Conservation (phyloP, 2,329 filamentous ascomycete species). For the Fonsecaea erecta region DNA sequence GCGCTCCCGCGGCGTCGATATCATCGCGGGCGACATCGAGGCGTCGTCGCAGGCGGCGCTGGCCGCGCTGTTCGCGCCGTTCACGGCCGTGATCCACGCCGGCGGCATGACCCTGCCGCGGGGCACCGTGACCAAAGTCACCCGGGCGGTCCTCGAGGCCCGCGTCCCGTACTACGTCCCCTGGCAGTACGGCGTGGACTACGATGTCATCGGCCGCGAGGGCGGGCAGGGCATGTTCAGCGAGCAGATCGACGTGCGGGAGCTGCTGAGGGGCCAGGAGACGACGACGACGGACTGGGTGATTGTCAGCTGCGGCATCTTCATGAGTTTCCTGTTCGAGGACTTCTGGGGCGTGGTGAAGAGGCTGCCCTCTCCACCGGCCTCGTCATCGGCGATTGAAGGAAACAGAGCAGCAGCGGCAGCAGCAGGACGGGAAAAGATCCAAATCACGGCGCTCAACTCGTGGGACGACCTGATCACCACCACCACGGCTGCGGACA, state of each 20-base stretch:
- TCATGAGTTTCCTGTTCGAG: constrained; percentile 72
- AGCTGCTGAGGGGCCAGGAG: constrained; percentile 55
- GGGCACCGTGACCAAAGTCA: constrained; percentile 63
- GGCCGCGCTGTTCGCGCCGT: constrained; percentile 47
- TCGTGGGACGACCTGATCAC: constrained; percentile 67
- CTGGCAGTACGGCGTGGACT: constrained; percentile 77
- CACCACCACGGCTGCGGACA: constrained; percentile 66
- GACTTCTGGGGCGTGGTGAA: constrained; percentile 67
- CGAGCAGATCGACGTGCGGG: constrained; percentile 66
- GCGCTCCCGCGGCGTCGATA: constrained; percentile 45
- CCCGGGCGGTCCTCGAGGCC: constrained; percentile 59
- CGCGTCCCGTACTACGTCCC: constrained; percentile 63
- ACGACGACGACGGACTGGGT: constrained; percentile 59
- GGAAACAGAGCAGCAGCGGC: not conserved
- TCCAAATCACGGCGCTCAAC: constrained; percentile 60
- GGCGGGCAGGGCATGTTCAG: constrained; percentile 67
- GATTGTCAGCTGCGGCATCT: constrained; percentile 71
- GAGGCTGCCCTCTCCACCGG: constrained; percentile 9
- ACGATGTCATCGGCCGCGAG: constrained; percentile 64
- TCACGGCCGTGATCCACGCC: constrained; percentile 59
- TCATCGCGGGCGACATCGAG: constrained; percentile 55
- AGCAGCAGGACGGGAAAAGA: constrained; percentile 22
- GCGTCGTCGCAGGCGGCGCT: constrained; percentile 45
- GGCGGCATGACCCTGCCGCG: constrained; percentile 63
- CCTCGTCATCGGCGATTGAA: not conserved